phyloP scores from a whole-genome alignment of 495 filamentous ascomycete genomes.

The Penicillium dipodomyicola region DNA sequence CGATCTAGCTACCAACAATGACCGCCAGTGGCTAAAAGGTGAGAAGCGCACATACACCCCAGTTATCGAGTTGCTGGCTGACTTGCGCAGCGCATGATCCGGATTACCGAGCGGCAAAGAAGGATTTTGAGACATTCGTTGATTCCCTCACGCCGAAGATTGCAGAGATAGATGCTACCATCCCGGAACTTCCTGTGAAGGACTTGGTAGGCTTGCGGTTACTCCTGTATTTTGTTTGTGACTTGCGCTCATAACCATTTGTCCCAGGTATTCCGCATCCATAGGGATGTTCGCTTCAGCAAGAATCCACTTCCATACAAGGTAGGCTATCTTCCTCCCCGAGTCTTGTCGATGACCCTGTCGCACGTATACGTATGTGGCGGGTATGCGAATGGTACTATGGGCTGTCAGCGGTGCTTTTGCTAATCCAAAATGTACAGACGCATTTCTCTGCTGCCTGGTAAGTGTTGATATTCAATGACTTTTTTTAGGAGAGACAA shows the following conservation, averaged over 20 bases:
- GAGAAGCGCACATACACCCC: conserved; percentile 19
- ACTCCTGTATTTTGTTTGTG: background rate
- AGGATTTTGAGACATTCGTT: conserved; percentile 76
- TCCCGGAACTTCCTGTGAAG: conserved; percentile 78
- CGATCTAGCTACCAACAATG: conserved; percentile 75
- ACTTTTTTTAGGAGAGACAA: background rate
- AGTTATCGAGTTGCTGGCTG: conserved; percentile 14
- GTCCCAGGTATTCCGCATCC: conserved; percentile 71
- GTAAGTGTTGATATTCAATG: conserved; percentile 37
- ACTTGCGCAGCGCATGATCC: conserved; percentile 60
- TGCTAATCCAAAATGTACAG: conserved; percentile 40
- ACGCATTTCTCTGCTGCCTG: conserved; percentile 80
- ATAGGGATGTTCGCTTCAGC: conserved; percentile 76
- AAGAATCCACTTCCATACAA: conserved; percentile 85
- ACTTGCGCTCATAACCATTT: conserved; percentile 5
- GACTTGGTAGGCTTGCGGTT: conserved; percentile 57
- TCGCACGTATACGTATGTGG: conserved; percentile 7
- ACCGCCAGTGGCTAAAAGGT: conserved; percentile 80
- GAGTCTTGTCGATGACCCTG: background rate
- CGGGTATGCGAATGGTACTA: conserved; percentile 17
- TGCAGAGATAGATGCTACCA: conserved; percentile 66
- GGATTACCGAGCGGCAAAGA: conserved; percentile 71
- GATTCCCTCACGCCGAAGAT: conserved; percentile 68
- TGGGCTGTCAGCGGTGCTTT: conserved; percentile 17
- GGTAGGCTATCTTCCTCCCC: conserved; percentile 42